Conservation (phyloP, 2,329 filamentous ascomycete genomes). For the Aspergillus caelatus region DNA sequence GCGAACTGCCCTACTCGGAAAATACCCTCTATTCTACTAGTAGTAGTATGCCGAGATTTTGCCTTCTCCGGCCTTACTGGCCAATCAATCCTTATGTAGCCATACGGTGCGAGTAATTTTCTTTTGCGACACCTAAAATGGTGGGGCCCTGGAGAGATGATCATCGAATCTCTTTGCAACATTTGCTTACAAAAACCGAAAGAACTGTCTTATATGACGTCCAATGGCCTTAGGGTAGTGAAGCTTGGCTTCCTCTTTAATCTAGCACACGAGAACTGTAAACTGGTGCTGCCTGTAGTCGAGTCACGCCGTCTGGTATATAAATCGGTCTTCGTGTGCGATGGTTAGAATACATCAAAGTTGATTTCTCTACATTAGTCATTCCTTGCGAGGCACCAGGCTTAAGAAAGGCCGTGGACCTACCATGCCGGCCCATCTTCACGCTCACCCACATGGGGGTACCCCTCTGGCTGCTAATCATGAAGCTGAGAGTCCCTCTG, state of each 20-base stretch:
- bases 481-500: constrained; percentile 17
- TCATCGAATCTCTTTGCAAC: not conserved
- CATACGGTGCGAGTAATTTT: not conserved
- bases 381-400: not conserved
- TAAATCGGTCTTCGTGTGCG: not conserved
- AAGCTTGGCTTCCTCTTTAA: constrained; percentile 25
- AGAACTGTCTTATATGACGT: constrained; percentile 1
- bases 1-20: constrained; percentile 22
- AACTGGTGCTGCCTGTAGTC: not conserved
- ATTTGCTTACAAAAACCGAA: not conserved
- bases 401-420: constrained; percentile 5
- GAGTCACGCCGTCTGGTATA: not conserved
- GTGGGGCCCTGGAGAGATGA: not conserved
- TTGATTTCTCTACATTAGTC: not conserved
- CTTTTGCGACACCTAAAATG: not conserved
- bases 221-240: not conserved
- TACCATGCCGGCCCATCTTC: constrained; percentile 32
- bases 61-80: not conserved
- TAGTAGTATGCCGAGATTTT: not conserved
- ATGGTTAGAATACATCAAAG: not conserved
- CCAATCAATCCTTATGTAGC: not conserved
- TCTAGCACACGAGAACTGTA: constrained; percentile 9
- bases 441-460: constrained; percentile 25
- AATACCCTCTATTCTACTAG: constrained; percentile 7
- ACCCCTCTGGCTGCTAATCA: constrained; percentile 23